Percentiles rank a stretch among this genome's conserved stretches.
Evolutionary conservation across 441 rosid genomes (phyloP).

Genomic region (Raphanus hybrid): DNA sequence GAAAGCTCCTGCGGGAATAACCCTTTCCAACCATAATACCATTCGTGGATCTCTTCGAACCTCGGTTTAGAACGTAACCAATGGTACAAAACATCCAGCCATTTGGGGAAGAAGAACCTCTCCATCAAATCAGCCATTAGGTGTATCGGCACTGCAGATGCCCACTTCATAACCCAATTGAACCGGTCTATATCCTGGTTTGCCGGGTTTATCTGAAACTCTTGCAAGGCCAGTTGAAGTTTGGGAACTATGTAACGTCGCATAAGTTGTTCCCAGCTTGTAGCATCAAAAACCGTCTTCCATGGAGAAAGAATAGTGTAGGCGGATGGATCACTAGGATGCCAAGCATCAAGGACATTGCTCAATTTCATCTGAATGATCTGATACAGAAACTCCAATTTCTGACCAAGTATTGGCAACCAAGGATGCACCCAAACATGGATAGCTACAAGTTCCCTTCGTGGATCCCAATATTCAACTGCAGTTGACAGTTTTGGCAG

Average conservation of each 20-base stretch:
- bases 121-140: slow-evolving; percentile 90
- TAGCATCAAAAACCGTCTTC: slow-evolving; percentile 86
- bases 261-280: slow-evolving; percentile 92
- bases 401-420: slow-evolving; percentile 79
- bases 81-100: slow-evolving; percentile 86
- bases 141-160: slow-evolving; percentile 76
- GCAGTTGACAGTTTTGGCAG: slow-evolving; percentile 77
- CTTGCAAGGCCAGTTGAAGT: neutral
- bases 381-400: slow-evolving; percentile 75
- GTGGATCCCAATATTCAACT: slow-evolving; percentile 86
- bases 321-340: slow-evolving; percentile 82
- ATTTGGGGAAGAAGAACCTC: slow-evolving; percentile 77
- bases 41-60: slow-evolving; percentile 72
- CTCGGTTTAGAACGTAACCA: slow-evolving; percentile 71
- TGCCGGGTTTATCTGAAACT: neutral
- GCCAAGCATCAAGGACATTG: slow-evolving; percentile 88
- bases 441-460: slow-evolving; percentile 74
- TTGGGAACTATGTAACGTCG: neutral
- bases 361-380: slow-evolving; percentile 79
- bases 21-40: slow-evolving; percentile 83
- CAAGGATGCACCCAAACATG: slow-evolving; percentile 98
- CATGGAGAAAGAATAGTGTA: slow-evolving; percentile 89
- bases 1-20: slow-evolving; percentile 82
- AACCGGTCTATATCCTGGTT: slow-evolving; percentile 21
- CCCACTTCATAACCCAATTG: slow-evolving; percentile 74